Conservation (phyloP, 2,329 filamentous ascomycete genomes). For the Aspergillus carbonarius region DNA sequence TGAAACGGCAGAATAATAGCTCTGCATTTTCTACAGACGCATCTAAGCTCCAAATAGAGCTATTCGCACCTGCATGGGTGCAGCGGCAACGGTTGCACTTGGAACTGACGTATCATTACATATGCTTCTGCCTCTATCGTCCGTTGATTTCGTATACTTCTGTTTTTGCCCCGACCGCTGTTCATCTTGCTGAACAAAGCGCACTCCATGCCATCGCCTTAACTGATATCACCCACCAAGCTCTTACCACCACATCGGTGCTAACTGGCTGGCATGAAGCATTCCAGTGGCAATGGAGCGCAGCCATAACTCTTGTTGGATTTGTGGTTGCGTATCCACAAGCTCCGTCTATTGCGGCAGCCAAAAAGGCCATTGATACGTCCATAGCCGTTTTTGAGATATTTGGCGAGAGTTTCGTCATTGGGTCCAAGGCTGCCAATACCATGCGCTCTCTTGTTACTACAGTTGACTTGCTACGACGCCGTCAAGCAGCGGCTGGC, state of each 20-base stretch:
- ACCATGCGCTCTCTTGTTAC: background rate
- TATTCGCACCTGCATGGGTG: slow-evolving; percentile 2
- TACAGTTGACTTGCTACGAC: too few relatives aligned
- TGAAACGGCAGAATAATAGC: too few relatives aligned
- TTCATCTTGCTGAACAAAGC: background rate
- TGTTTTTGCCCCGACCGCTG: background rate
- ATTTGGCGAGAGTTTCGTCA: background rate
- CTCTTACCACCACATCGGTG: slow-evolving; percentile 10
- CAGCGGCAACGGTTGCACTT: slow-evolving; percentile 7
- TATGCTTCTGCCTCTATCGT: background rate
- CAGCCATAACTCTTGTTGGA: slow-evolving; percentile 35
- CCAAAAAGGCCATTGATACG: background rate
- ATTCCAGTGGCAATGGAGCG: slow-evolving; percentile 32
- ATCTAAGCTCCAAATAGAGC: background rate
- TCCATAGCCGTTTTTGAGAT: background rate
- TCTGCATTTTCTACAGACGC: too few relatives aligned
- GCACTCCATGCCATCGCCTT: background rate
- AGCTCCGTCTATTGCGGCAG: background rate
- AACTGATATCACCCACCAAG: background rate
- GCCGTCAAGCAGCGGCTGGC: too few relatives aligned
- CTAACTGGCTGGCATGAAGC: slow-evolving; percentile 30
- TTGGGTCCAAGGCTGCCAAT: background rate
- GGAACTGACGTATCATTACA: slow-evolving; percentile 2
- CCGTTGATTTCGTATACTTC: background rate
- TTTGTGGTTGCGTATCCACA: slow-evolving; percentile 34